Conservation (phyloP, 345 rosid species). For the Euclidium syriacum region DNA sequence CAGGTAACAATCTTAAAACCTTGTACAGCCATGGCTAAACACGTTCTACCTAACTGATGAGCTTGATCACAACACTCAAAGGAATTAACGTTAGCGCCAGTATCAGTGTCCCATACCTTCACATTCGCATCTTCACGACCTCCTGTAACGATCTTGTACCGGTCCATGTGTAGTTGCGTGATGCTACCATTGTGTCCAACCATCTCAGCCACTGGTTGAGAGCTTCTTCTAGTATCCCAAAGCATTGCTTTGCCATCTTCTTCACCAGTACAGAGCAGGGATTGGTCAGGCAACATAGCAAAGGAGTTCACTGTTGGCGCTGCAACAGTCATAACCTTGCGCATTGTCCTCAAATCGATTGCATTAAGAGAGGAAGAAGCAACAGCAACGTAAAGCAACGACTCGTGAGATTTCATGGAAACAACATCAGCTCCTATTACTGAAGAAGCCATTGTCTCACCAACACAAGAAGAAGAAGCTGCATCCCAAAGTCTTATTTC, state of each 20-base stretch:
- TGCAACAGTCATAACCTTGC: conserved; percentile 40
- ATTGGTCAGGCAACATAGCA: conserved; percentile 42
- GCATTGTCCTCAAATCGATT: conserved; percentile 68
- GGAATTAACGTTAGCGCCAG: conserved; percentile 40
- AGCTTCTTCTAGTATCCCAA: conserved; percentile 57
- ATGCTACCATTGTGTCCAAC: conserved; percentile 51
- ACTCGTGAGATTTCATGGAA: conserved; percentile 52
- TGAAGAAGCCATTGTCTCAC: conserved; percentile 54
- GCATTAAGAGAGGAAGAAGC: conserved; percentile 48
- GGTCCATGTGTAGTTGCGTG: conserved; percentile 45
- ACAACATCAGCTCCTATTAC: conserved; percentile 44
- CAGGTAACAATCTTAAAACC: conserved; percentile 38
- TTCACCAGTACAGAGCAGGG: conserved; percentile 53
- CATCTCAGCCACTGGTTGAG: conserved; percentile 42
- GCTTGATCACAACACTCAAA: conserved; percentile 26
- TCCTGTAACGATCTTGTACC: conserved; percentile 56
- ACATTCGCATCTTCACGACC: conserved; percentile 34
- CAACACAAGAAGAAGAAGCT: conserved; percentile 60
- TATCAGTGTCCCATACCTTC: conserved; percentile 51
- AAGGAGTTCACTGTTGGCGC: conserved; percentile 40
- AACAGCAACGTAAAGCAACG: conserved; percentile 59
- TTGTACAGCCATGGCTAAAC: conserved; percentile 50
- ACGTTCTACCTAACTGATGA: conserved; percentile 11
- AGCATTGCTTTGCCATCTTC: conserved; percentile 50
- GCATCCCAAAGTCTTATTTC: conserved; percentile 78